These are phyloP conservation scores for Leccinum obscurum DNA, from an alignment of 768 basidiomycete genomes.

Conservation along the genomic window DNA sequence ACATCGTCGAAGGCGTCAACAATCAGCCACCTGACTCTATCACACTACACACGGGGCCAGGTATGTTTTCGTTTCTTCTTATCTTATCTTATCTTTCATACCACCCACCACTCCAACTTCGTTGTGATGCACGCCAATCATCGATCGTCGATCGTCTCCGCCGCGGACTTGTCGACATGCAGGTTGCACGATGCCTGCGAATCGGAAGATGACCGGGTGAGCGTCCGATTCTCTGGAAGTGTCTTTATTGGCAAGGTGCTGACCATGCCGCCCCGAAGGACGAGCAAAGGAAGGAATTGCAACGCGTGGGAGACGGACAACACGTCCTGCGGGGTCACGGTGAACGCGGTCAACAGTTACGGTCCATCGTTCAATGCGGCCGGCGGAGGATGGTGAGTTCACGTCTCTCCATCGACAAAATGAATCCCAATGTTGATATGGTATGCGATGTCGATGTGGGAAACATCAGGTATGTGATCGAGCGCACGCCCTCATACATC, in stretches of 20 bases:
- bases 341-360: conserved; percentile 28
- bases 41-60: conserved; percentile 31
- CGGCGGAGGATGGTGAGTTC: conserved; percentile 38
- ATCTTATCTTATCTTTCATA: background rate
- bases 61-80: conserved; percentile 9
- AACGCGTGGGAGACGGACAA: conserved; percentile 31
- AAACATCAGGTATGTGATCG: conserved; percentile 36
- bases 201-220: conserved; percentile 34
- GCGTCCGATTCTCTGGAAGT: background rate
- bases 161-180: background rate
- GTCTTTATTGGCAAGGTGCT: background rate
- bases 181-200: conserved; percentile 37
- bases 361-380: conserved; percentile 36
- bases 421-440: background rate
- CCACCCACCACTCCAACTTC: background rate
- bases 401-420: background rate
- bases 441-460: background rate
- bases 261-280: conserved; percentile 11
- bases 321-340: conserved; percentile 33
- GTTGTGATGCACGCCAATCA: background rate
- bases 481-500: conserved; percentile 33
- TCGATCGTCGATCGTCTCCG: background rate
- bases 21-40: conserved; percentile 25
- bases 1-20: conserved; percentile 39
- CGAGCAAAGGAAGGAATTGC: conserved; percentile 30